Evolutionary conservation across 2,329 filamentous ascomycete genomes (phyloP).

Genomic region (Xylaria sp.): DNA sequence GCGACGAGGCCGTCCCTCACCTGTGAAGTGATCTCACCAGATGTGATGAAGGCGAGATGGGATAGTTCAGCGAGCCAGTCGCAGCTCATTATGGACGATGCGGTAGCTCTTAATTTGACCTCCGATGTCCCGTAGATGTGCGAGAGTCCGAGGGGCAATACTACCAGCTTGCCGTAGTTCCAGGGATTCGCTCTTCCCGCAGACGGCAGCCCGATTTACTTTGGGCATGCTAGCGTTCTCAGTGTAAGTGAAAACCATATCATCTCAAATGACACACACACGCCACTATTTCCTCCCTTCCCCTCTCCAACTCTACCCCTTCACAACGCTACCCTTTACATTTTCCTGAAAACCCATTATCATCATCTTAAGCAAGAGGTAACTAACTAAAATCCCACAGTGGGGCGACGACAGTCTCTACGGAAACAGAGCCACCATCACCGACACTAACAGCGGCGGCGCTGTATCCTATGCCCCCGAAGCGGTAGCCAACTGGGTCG

Average conservation of each 20-base stretch:
- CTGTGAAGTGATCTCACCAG: slow-evolving; percentile 9
- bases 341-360: no score
- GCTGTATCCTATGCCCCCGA: slow-evolving; percentile 1
- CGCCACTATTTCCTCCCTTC: no score
- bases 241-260: slow-evolving; percentile 1
- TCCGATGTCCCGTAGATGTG: slow-evolving; percentile 19
- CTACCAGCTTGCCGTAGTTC: slow-evolving; percentile 9
- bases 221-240: slow-evolving; percentile 20
- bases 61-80: background rate
- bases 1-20: slow-evolving; percentile 19
- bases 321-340: no score
- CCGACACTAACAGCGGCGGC: slow-evolving; percentile 6
- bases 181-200: slow-evolving; percentile 19
- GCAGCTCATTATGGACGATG: background rate
- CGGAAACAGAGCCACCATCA: slow-evolving; percentile 10
- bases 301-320: no score
- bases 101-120: slow-evolving; percentile 12
- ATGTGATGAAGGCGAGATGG: background rate
- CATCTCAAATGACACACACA: no score
- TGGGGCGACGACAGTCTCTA: background rate
- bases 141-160: background rate
- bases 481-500: slow-evolving; percentile 15
- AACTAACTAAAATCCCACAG: background rate
- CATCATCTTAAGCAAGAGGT: no score
- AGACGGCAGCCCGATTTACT: slow-evolving; percentile 16